Base-by-base conservation (phyloP, 2,329 filamentous ascomycete genomes). In the Aureobasidium melanogenum region DNA sequence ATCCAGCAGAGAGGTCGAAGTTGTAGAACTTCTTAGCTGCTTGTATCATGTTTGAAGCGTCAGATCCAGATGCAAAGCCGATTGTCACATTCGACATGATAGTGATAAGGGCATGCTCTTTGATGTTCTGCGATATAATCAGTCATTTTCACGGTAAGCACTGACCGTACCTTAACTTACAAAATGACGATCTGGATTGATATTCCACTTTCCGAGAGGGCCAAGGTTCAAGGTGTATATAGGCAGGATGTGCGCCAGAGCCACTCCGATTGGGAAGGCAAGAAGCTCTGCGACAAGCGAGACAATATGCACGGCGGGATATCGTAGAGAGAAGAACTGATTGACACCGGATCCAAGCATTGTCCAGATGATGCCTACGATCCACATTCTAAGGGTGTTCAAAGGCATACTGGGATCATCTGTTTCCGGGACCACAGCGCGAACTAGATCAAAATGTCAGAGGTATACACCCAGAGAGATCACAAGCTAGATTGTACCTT, bases 11-110 rank as follows among this genome's bases (percentile, higher is more conserved):
- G 9, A 88, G 86, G 48, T 91, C 83, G 72, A 95, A 91, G 59
- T 90, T 86, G 74, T 96, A 96, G 73, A 95, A 96, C 64, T 89
- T 85, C 28, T 89, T 90, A 76, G 95, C 91, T 72, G 95, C 90
- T 58, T 95, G 89, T 67, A 96, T 94, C 63, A 94, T 66, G 26
- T 63, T 63, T 14, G 66, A 65, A 4, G 67, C 66, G 44, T 70
- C 69, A 8, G 85, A 85, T 32, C 87, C 74, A 2, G 84, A 84
- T 22, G 67, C 67, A 64, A 86, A 86, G 6, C 85, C 85, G 24
- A 70, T 69, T 0, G 62, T 79, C 39, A 78, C 73, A 63, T 79
- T 79, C 9, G 75, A 74, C 73, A 77, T 76, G 62, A 77, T 77
- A 0, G 75, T 76, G 62, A 77, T 73, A 46, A 77, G 63, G 6